phyloP scores from a whole-genome alignment of 169 alveolate genomes.

The Cyclospora cayetanensis region DNA sequence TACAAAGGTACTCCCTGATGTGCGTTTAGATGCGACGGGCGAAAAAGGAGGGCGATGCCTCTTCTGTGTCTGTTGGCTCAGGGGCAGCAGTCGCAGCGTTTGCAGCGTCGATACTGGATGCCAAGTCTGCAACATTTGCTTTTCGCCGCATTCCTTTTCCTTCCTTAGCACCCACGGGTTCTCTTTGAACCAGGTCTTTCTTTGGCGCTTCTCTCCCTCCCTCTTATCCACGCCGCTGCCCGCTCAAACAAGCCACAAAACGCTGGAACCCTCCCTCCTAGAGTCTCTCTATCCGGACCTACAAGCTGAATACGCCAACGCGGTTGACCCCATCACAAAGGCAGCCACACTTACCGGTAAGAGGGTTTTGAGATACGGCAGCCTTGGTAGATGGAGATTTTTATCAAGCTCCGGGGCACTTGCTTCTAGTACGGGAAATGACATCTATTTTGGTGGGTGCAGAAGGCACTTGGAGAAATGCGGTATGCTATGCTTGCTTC shows the following conservation, averaged over 20 bases:
- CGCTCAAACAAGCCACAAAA: not conserved
- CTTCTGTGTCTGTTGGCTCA: not conserved
- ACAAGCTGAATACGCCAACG: not conserved
- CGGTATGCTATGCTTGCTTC: no score
- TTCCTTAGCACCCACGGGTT: constrained; percentile 97
- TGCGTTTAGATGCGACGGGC: no score
- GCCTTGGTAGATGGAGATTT: not conserved
- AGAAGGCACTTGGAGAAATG: no score
- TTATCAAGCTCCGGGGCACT: not conserved
- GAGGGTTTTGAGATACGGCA: no score
- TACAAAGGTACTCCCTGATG: not conserved
- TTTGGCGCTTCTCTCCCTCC: constrained; percentile 95
- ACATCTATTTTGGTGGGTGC: no score
- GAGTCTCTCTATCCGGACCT: constrained; percentile 52
- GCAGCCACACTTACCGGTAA: not conserved
- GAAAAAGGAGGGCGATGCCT: no score
- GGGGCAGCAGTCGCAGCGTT: constrained; percentile 80
- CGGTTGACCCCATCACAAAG: not conserved
- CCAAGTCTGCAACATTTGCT: constrained; percentile 95
- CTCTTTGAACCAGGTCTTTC: constrained; percentile 91
- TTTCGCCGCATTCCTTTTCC: constrained; percentile 93
- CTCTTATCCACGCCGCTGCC: constrained; percentile 83
- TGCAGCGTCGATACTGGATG: constrained; percentile 89
- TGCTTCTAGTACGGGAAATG: not conserved
- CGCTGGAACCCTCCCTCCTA: not conserved